Base-by-base conservation (phyloP, 2,329 filamentous ascomycete genomes). In the Fusarium staphyleae region DNA sequence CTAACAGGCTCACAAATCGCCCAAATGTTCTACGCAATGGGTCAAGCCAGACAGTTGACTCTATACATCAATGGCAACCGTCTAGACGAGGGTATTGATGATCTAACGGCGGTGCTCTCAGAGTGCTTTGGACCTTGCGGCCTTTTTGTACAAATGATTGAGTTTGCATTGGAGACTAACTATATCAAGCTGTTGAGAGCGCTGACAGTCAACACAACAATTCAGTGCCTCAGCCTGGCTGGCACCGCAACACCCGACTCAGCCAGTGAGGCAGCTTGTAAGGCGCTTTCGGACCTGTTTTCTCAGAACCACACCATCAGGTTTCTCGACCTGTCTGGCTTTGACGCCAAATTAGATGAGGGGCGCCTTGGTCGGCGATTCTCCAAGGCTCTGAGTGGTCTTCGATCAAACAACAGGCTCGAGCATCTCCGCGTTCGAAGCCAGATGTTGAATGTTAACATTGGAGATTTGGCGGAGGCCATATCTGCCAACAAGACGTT, bases 301-400 rank as follows among this genome's bases (percentile, higher is more conserved):
- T 72, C 75, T n/a, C 70, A 72, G 19, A 85, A 85, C 66, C 67
- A 70, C 7, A 79, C 77, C 0, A 70, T 85, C 36, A 77, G 74
- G n/a, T 83, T 75, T 50, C 74, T 85, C 3, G 82, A 85, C 58
- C 70, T 85, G 7, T 85, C 82, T 1, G 82, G 82, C 2, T 84
- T 80, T 62, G 79, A 78, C 39, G 80, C 81, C 36, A 84, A 83
- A 66, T 71, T 85, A 6, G 82, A 85, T 57, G 82, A 85, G 56
- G 79, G 80, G 0, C 79, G 82, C 52, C 74, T 85, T 9, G 81
- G 81, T 13, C 77, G 74, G 51, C 80, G 80, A 8, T 81, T 84
- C 52, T 81, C 79, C 0, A 77, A 75, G 29, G 76, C 81, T 0
- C 70, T 85, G 19, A 72, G 72, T 15, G 79, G 79, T 16, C 72